Evolutionary conservation across 1,139 yeast genomes (phyloP), one percentile per base, ranked within the genome.

Genomic region (Blastobotrys illinoisensis): DNA sequence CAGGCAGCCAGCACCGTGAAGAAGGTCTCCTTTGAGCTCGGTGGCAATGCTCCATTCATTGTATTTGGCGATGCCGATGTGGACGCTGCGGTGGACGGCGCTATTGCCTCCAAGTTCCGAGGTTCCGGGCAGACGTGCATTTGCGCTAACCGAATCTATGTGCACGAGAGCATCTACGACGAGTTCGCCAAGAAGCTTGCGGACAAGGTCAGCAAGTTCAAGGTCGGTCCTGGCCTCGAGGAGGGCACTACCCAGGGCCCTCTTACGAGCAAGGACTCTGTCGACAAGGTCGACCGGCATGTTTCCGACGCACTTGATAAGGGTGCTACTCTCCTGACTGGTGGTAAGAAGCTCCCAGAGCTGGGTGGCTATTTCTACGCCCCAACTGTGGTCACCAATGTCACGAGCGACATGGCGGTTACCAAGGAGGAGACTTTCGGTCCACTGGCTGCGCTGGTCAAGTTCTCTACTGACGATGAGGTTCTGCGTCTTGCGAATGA

Each of bases 11-110:
- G 84, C 2, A 85, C 95, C 7, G 76, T 90, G 67, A 91, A 91
- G 72, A 90, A 90, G 68, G 74, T 88, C 46, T 86, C 95, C 0
- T 79, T 91, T 67, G 97, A 91, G 72, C 76, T 90, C 52, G 98
- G 98, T 48, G 98, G 97, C 46, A 91, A 90, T 69, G 96, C 97
- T 3, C 97, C 97, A 16, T 83, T 89, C 62, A 85, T 90, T 58
- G 90, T 89, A 9, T 89, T 89, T 71, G 86, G 83, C 24, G 97
- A 89, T 68, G 93, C 89, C 6, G 85, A 88, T 63, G 61, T 90
- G 36, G 91, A 86, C 57, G 74, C 76, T 51, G 96, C 97, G 1
- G 90, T 88, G 14, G 80, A 76, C 40, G 93, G 88, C 43, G 84
- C 88, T 7, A 68, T 82, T 58, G 83, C 81, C 36, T 80, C 85